Evolutionary conservation across 129 eudicot species (phyloP), one percentile per base, ranked within the genome.

Genomic region (Artemisia tridentata): DNA sequence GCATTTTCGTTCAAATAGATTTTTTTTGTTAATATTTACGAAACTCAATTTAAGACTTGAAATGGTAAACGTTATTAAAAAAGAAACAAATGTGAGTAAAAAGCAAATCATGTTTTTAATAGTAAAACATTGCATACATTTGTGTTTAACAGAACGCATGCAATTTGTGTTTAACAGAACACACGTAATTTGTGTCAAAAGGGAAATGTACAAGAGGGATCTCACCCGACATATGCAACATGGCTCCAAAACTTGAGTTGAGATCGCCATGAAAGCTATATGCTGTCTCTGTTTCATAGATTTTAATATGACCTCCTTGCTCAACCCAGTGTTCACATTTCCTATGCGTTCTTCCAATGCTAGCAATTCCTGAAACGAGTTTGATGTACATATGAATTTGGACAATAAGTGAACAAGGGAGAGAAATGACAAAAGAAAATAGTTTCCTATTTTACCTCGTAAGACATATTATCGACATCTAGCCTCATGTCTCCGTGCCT

Each of bases 391-490:
- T 43, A 12, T 60, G 18, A 34, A 14, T 16, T 20, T 0, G 51
- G 2, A 56, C 0, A 38, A 63, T 6, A 50, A 25, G 38, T 29
- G 38, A 52, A 51, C 49, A 11, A 21, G 11, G n/a, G 15, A 60
- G 10, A 27, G 7, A 45, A 18, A 52, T 10, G 49, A 8, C 47
- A 5, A 12, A 19, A 16, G 29, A 51, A 48, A 41, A 7, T 12
- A 72, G 57, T 43, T n/a, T 5, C 0, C n/a, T n/a, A 1, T 23
- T 19, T 77, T 78, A 90, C 97, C 95, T 90, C 97, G 61, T 90
- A 90, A 11, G 97, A 90, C 97, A 87, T 90, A 73, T 85, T 85
- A 75, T 90, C 95, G 17, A 90, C 97, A 81, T 90, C 97, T 47
- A 90, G 95, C 80, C 97, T 85, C 97, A 90, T 79, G 59, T 87